Conservation (phyloP, 768 basidiomycete genomes). For the Boletus pseudo-olivaceus region DNA sequence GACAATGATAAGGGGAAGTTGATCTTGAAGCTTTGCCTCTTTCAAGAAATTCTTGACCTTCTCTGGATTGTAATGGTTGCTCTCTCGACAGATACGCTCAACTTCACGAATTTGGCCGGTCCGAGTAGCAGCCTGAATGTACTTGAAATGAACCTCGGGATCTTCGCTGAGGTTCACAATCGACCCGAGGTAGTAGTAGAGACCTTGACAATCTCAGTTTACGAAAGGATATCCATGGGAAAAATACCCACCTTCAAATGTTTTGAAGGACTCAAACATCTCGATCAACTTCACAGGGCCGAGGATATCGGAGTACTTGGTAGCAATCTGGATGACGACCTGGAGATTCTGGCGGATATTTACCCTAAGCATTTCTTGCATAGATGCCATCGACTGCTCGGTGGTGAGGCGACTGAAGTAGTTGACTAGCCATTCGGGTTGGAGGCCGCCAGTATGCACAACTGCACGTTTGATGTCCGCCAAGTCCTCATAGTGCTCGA, state of each 20-base stretch:
- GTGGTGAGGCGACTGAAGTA: slow-evolving; percentile 97
- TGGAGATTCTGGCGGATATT: slow-evolving; percentile 98
- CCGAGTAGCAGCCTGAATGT: slow-evolving; percentile 97
- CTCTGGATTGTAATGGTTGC: slow-evolving; percentile 96
- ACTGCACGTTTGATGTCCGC: slow-evolving; percentile 99
- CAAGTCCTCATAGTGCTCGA: slow-evolving; percentile 97
- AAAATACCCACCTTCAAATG: slow-evolving; percentile 72
- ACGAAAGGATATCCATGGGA: not conserved
- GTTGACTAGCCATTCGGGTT: slow-evolving; percentile 93
- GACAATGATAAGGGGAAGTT: slow-evolving; percentile 98
- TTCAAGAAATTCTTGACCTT: slow-evolving; percentile 99
- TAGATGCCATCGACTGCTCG: slow-evolving; percentile 93
- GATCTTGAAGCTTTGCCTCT: slow-evolving; percentile 94
- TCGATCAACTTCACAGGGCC: slow-evolving; percentile 97
- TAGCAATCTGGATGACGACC: slow-evolving; percentile 94
- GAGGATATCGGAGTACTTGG: slow-evolving; percentile 97
- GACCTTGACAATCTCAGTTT: slow-evolving; percentile 42
- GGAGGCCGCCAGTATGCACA: slow-evolving; percentile 83
- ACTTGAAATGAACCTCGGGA: slow-evolving; percentile 98
- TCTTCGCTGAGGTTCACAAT: slow-evolving; percentile 96
- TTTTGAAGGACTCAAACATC: slow-evolving; percentile 98
- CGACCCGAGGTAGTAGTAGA: slow-evolving; percentile 98
- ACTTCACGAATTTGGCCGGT: slow-evolving; percentile 99
- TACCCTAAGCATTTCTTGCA: slow-evolving; percentile 95
- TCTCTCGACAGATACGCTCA: slow-evolving; percentile 97